phyloP scores from a whole-genome alignment of 768 basidiomycete species.

The Kwoniella shandongensis region DNA sequence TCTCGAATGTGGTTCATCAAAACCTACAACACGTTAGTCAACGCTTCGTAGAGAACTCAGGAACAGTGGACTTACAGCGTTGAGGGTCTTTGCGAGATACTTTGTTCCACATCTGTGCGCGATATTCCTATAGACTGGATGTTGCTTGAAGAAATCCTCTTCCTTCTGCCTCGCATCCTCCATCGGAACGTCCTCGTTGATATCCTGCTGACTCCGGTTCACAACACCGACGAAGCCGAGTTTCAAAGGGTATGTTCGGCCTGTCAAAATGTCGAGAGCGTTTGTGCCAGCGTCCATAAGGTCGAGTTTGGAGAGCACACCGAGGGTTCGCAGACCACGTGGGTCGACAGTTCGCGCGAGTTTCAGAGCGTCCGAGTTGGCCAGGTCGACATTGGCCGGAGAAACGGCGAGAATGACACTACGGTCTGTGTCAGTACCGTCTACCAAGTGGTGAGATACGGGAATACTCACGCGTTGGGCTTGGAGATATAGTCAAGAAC shows the following conservation, averaged over 20 bases:
- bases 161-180: constrained; percentile 78
- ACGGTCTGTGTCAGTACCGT: not conserved
- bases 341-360: constrained; percentile 94
- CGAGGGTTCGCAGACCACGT: constrained; percentile 92
- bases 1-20: constrained; percentile 97
- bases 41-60: too few relatives aligned
- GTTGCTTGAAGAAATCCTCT: constrained; percentile 83
- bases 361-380: constrained; percentile 96
- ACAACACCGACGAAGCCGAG: constrained; percentile 98
- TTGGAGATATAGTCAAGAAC: constrained; percentile 96
- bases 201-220: constrained; percentile 96
- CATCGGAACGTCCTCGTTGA: constrained; percentile 83
- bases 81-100: constrained; percentile 87
- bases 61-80: constrained; percentile 72
- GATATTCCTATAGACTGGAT: constrained; percentile 90
- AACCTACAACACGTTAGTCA: constrained; percentile 59
- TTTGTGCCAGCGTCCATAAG: constrained; percentile 99
- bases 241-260: constrained; percentile 95
- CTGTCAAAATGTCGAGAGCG: constrained; percentile 91
- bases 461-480: constrained; percentile 74
- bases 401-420: constrained; percentile 97
- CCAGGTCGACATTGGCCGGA: constrained; percentile 95
- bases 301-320: constrained; percentile 94
- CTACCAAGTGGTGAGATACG: not conserved
- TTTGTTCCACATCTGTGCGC: constrained; percentile 97